Percentiles rank a stretch among this genome's conserved stretches.
These are phyloP conservation scores for Globisporangium sylvaticum DNA, from an alignment of 352 stramenopile species.

Conservation along the genomic window DNA sequence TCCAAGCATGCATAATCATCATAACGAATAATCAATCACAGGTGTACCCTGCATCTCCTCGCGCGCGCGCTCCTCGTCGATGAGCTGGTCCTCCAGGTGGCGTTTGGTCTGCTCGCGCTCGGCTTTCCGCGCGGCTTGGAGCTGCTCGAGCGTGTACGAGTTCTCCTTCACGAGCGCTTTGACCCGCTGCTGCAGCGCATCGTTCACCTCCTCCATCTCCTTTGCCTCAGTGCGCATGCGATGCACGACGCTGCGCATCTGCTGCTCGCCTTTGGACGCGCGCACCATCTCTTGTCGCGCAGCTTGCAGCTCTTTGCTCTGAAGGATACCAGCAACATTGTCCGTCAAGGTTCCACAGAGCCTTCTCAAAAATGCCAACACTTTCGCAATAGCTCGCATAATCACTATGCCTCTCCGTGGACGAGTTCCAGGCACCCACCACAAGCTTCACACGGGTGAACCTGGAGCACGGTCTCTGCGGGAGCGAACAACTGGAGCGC, in stretches of 20 bases:
- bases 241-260: constrained; percentile 67
- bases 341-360: background rate
- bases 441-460: constrained; percentile 71
- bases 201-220: constrained; percentile 68
- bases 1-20: too few relatives aligned
- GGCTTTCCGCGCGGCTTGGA: constrained; percentile 62
- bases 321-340: background rate
- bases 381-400: too few relatives aligned
- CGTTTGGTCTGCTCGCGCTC: constrained; percentile 75
- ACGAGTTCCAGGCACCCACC: constrained; percentile 74
- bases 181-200: constrained; percentile 68
- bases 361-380: too few relatives aligned
- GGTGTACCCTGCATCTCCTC: constrained; percentile 76
- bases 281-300: constrained; percentile 61
- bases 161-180: constrained; percentile 79
- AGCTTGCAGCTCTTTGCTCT: constrained; percentile 67
- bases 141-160: constrained; percentile 70
- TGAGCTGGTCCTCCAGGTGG: constrained; percentile 73
- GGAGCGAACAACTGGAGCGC: constrained; percentile 68
- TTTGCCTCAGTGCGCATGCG: constrained; percentile 62
- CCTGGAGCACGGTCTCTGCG: constrained; percentile 61
- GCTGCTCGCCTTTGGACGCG: constrained; percentile 64
- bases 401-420: constrained; percentile 75
- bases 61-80: constrained; percentile 60
- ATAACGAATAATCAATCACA: too few relatives aligned